Evolutionary conservation across 768 basidiomycete genomes (phyloP).

Genomic region (Lenzites betulinus): DNA sequence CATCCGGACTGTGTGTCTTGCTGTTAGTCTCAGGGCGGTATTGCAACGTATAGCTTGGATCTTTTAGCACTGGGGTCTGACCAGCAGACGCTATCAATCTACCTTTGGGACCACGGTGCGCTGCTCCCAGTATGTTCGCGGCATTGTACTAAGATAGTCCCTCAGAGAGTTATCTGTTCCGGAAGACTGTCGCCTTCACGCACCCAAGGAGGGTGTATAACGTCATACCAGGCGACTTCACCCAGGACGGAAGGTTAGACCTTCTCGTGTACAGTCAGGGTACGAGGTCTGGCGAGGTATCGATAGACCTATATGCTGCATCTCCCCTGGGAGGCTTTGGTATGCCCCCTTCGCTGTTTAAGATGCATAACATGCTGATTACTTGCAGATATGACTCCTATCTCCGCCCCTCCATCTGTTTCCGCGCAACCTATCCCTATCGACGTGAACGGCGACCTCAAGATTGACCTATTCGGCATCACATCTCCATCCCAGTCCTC

Average conservation of each 20-base stretch:
- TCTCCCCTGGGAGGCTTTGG: constrained; percentile 64
- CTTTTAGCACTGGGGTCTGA: constrained; percentile 74
- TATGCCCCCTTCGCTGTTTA: background rate
- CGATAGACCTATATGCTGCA: constrained; percentile 73
- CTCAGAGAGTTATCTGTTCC: constrained; percentile 60
- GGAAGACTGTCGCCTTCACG: constrained; percentile 50
- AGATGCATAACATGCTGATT: too few species aligned
- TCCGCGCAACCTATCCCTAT: constrained; percentile 82
- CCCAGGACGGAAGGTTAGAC: constrained; percentile 90
- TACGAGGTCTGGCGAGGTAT: constrained; percentile 49
- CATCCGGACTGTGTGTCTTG: background rate
- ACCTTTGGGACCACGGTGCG: constrained; percentile 83
- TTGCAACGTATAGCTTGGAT: constrained; percentile 60
- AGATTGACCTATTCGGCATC: constrained; percentile 82
- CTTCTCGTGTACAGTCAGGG: constrained; percentile 82
- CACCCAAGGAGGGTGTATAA: constrained; percentile 68
- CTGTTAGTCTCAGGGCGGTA: background rate
- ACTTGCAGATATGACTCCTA: constrained; percentile 34
- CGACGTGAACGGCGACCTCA: constrained; percentile 87
- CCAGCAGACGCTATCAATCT: constrained; percentile 73
- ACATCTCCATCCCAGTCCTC: constrained; percentile 39
- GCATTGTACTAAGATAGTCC: background rate
- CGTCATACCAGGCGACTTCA: constrained; percentile 91
- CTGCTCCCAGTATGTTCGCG: background rate
- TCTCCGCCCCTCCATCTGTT: constrained; percentile 63